phyloP scores from a whole-genome alignment of 2,329 filamentous ascomycete species.

The Blumeria graminis region DNA sequence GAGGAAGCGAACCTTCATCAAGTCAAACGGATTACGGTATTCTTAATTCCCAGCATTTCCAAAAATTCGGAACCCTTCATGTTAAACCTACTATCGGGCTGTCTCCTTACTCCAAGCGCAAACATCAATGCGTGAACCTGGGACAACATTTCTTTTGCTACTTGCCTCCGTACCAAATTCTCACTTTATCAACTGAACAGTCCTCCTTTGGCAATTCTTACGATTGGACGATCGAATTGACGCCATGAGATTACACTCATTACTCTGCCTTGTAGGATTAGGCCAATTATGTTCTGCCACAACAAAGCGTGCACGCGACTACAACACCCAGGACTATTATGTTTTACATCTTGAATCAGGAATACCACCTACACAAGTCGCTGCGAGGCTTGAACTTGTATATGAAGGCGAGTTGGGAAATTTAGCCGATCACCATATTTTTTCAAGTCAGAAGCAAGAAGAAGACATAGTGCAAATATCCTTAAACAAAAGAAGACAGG shows the following conservation, averaged over 20 bases:
- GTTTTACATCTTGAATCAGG: slow-evolving; percentile 57
- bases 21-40: no score
- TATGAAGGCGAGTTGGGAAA: slow-evolving; percentile 65
- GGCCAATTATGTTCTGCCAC: slow-evolving; percentile 20
- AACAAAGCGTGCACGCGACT: slow-evolving; percentile 35
- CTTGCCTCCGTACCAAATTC: background rate
- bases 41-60: no score
- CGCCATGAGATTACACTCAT: slow-evolving; percentile 18
- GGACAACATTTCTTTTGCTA: background rate
- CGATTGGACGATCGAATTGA: background rate
- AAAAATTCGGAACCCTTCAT: no score
- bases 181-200: background rate
- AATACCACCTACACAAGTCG: slow-evolving; percentile 42
- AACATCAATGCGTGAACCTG: slow-evolving; percentile 9
- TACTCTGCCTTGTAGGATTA: slow-evolving; percentile 28
- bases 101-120: background rate
- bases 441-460: slow-evolving; percentile 41
- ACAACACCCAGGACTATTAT: slow-evolving; percentile 74
- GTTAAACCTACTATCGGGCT: no score
- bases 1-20: no score
- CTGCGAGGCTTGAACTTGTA: slow-evolving; percentile 44
- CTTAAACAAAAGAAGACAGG: slow-evolving; percentile 26
- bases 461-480: slow-evolving; percentile 33
- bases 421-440: slow-evolving; percentile 62
- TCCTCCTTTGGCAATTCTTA: background rate